Conservation (phyloP, 1,284 basidiomycete species). For the Tetrapyrgos nigripes region DNA sequence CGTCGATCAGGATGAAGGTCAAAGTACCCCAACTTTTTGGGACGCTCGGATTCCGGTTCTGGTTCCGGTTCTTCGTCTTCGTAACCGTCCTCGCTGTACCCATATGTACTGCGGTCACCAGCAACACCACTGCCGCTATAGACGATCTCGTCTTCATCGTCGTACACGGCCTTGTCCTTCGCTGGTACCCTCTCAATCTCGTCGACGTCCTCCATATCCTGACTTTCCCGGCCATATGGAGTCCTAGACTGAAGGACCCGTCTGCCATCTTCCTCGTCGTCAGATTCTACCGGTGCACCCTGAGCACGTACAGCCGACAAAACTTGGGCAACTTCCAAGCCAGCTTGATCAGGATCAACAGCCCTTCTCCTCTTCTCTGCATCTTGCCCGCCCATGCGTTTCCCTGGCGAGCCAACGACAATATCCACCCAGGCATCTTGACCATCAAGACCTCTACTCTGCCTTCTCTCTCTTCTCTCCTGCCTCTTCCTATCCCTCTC, state of each 20-base stretch:
- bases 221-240: background rate
- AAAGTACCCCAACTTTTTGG: constrained; percentile 68
- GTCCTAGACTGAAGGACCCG: background rate
- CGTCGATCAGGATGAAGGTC: constrained; percentile 64
- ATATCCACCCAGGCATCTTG: constrained; percentile 87
- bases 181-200: constrained; percentile 50
- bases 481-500: constrained; percentile 11
- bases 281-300: constrained; percentile 52
- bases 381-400: constrained; percentile 69
- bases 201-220: constrained; percentile 45
- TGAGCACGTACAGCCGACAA: constrained; percentile 67
- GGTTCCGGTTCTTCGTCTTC: constrained; percentile 23
- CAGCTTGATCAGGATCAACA: constrained; percentile 72
- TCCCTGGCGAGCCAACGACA: constrained; percentile 69
- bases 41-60: constrained; percentile 13
- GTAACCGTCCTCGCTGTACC: constrained; percentile 19
- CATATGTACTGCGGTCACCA: background rate
- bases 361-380: constrained; percentile 36
- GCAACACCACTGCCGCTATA: constrained; percentile 4
- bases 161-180: constrained; percentile 27
- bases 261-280: constrained; percentile 30
- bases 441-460: constrained; percentile 58
- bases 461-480: constrained; percentile 48
- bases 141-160: constrained; percentile 22
- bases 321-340: constrained; percentile 73